These are phyloP conservation scores for Trichoderma hamatum DNA, from an alignment of 2,329 filamentous ascomycete species.

Conservation along the genomic window DNA sequence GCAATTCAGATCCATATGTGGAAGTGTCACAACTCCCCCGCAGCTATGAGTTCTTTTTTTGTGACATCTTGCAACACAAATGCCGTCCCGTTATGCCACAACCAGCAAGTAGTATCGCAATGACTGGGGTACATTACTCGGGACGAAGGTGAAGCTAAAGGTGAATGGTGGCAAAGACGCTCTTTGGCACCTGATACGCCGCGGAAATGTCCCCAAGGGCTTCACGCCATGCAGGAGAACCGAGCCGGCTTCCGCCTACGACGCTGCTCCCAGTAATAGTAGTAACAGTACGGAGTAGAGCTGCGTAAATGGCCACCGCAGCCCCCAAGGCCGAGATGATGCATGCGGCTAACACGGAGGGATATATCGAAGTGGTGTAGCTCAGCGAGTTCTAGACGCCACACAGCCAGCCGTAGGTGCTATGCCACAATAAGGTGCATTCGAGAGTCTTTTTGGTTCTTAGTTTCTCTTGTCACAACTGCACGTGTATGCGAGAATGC, in stretches of 20 bases:
- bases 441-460: not conserved
- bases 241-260: not conserved
- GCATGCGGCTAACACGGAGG: not conserved
- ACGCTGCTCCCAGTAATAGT: not conserved
- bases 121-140: not conserved
- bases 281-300: not conserved
- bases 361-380: slow-evolving; percentile 5
- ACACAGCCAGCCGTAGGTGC: slow-evolving; percentile 1
- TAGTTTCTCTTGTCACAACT: not conserved
- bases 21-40: slow-evolving; percentile 2
- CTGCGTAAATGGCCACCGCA: not conserved
- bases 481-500: not conserved
- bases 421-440: slow-evolving; percentile 7
- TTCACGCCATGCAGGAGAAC: not conserved
- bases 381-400: slow-evolving; percentile 7
- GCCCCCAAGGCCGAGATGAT: slow-evolving; percentile 6
- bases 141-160: not conserved
- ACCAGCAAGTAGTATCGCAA: not conserved
- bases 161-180: not conserved
- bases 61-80: not conserved
- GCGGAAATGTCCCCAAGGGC: not conserved
- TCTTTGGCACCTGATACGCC: not conserved
- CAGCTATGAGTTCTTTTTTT: not conserved
- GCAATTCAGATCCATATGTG: slow-evolving; percentile 16
- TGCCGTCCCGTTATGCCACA: not conserved